These are phyloP conservation scores for Schizosaccharomyces osmophilus DNA, from an alignment of 805 yeast genomes.

Conservation along the genomic window DNA sequence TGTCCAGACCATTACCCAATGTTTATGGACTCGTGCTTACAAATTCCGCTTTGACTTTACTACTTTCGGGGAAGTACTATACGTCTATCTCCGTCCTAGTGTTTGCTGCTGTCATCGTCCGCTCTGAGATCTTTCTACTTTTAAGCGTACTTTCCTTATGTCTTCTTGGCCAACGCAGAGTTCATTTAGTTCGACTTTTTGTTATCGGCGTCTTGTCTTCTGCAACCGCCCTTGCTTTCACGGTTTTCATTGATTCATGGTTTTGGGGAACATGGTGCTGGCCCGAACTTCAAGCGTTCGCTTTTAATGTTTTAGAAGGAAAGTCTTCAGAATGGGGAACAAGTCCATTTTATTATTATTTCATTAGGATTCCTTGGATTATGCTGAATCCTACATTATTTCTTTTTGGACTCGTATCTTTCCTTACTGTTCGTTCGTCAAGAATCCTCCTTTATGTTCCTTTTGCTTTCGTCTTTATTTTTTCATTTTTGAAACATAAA, in stretches of 20 bases:
- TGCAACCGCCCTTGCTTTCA: slow-evolving; percentile 23
- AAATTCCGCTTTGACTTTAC: neutral
- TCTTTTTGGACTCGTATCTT: slow-evolving; percentile 22
- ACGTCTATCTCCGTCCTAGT: slow-evolving; percentile 29
- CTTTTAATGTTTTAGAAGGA: slow-evolving; percentile 56
- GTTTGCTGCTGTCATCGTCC: slow-evolving; percentile 40
- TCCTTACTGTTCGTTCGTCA: slow-evolving; percentile 11
- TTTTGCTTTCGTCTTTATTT: slow-evolving; percentile 27
- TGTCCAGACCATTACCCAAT: neutral
- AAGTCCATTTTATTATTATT: slow-evolving; percentile 51
- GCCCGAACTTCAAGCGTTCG: slow-evolving; percentile 54
- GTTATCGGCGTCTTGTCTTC: slow-evolving; percentile 26
- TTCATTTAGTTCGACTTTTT: slow-evolving; percentile 19
- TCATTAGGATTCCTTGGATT: slow-evolving; percentile 24
- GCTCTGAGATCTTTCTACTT: slow-evolving; percentile 43
- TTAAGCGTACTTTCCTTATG: slow-evolving; percentile 22
- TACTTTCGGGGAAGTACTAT: neutral
- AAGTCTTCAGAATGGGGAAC: slow-evolving; percentile 60
- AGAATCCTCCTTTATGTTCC: slow-evolving; percentile 21
- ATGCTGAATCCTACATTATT: slow-evolving; percentile 14
- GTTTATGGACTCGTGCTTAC: neutral
- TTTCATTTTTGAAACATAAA: slow-evolving; percentile 74
- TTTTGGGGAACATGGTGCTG: slow-evolving; percentile 39
- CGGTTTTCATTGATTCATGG: slow-evolving; percentile 38
- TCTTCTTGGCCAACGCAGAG: slow-evolving; percentile 20